Evolutionary conservation across 371 early-diverging fungal genomes (phyloP).

Genomic region (Nematocida homosporus): DNA sequence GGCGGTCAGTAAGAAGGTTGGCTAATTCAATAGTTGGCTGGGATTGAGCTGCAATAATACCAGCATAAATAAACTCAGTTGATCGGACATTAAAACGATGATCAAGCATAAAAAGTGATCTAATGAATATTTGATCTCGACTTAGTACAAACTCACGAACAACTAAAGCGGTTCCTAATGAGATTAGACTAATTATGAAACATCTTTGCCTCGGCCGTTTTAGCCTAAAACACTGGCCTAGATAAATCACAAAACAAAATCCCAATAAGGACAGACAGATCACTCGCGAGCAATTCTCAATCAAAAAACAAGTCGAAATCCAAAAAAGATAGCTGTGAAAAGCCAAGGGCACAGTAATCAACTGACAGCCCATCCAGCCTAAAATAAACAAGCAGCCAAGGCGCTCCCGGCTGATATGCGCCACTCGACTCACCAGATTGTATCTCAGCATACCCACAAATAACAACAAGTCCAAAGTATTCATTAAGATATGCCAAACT

Average conservation of each 20-base stretch:
- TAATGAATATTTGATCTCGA: not conserved
- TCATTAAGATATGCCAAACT: not conserved
- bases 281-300: not conserved
- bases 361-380: not conserved
- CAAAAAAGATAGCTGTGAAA: not conserved
- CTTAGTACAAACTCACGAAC: not conserved
- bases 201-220: not conserved
- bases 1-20: too few relatives aligned
- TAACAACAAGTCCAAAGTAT: not conserved
- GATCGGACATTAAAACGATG: not conserved
- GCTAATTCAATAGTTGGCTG: too few relatives aligned
- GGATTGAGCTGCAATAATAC: not conserved
- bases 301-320: not conserved
- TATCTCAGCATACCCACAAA: not conserved
- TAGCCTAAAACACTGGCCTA: too few relatives aligned
- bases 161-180: not conserved
- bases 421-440: not conserved
- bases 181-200: not conserved
- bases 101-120: conserved; percentile 37
- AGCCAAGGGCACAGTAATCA: too few relatives aligned
- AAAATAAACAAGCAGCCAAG: not conserved
- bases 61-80: conserved; percentile 1
- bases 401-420: not conserved
- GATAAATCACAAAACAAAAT: too few relatives aligned
- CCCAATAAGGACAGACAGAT: not conserved